Base-by-base conservation (phyloP, 192 early-diverging fungal species). In the Coemansia pectinata region DNA sequence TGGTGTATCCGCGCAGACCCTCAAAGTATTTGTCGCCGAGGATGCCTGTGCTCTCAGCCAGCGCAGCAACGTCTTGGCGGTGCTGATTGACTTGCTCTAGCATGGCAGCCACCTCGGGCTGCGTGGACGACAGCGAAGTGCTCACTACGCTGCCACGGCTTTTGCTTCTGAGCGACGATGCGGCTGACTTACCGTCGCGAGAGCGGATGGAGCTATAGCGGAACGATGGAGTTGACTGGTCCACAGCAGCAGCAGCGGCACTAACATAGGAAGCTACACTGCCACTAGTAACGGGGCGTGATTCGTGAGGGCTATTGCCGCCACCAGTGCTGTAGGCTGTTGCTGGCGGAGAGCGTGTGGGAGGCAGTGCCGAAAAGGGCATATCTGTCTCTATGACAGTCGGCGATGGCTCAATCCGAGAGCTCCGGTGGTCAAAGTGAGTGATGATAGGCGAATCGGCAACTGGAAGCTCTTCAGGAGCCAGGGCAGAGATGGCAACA, bases 1-100 rank as follows among this genome's bases (percentile, higher is more conserved):
- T 81, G 39, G 73, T 76, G 67, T 76, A 81, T 33, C 78, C 78
- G 19, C 73, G 78, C 38, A 81, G 67, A 38, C 78, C 72, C 64
- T 76, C 10, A 33, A 69, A 72, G 61, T 70, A 75, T 33, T 72
- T 76, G 50, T 71, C 67, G 23, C 73, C 73, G 65, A 81, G 58
- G 42, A 81, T 68, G 2, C 78, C 78, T 3, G 73, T 58, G 45
- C 50, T 81, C 23, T 60, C 48, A 7, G 78, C 78, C 63, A 76
- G 73, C 47, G 58, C 70, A 17, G 66, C 70, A 6, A 68, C 60
- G 19, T 68, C 63, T 55, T 76, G 64, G 58, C 78, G 78, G 47
- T 76, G 73, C 59, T 64, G 63, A 4, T 61, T 69, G 36, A 81
- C 64, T 39, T 72, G 62, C 39, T 69, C 66, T 9, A 80, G 65